Evolutionary conservation across 345 rosid genomes (phyloP).

Genomic region (Citrus unshiu): DNA sequence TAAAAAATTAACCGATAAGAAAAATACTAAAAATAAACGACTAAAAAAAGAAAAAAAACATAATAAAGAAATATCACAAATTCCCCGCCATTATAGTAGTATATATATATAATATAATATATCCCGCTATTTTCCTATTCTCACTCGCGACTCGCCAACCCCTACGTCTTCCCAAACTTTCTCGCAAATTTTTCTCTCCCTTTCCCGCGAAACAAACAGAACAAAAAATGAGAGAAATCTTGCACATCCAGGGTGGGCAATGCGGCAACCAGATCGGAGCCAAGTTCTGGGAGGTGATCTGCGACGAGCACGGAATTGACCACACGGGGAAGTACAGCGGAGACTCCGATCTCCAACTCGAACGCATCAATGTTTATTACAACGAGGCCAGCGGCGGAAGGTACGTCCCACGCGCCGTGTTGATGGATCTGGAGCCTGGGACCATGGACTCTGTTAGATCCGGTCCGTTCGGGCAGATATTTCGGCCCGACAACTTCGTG

Average conservation of each 20-base stretch:
- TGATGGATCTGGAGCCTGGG: slow-evolving; percentile 31
- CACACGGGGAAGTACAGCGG: slow-evolving; percentile 20
- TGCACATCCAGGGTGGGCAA: slow-evolving; percentile 31
- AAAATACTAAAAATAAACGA: no score
- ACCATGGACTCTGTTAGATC: slow-evolving; percentile 30
- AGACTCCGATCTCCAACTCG: slow-evolving; percentile 25
- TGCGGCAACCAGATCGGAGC: slow-evolving; percentile 33
- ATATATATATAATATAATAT: not conserved
- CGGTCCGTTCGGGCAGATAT: slow-evolving; percentile 27
- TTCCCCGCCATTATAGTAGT: no score
- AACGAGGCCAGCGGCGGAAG: slow-evolving; percentile 30
- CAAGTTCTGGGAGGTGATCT: slow-evolving; percentile 32
- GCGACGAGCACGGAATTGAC: slow-evolving; percentile 32
- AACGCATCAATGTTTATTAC: slow-evolving; percentile 27
- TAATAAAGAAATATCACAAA: no score
- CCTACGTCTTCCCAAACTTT: not conserved
- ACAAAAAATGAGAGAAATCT: slow-evolving; percentile 25
- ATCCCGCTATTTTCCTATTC: not conserved
- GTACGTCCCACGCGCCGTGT: slow-evolving; percentile 27
- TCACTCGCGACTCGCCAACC: not conserved
- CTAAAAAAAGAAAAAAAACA: no score
- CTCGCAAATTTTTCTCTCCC: not conserved
- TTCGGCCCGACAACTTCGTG: slow-evolving; percentile 29
- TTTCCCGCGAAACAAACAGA: not conserved
- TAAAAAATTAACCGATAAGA: no score